Conservation (phyloP, 2,329 filamentous ascomycete genomes). For the Acephala macrosclerotiorum region DNA sequence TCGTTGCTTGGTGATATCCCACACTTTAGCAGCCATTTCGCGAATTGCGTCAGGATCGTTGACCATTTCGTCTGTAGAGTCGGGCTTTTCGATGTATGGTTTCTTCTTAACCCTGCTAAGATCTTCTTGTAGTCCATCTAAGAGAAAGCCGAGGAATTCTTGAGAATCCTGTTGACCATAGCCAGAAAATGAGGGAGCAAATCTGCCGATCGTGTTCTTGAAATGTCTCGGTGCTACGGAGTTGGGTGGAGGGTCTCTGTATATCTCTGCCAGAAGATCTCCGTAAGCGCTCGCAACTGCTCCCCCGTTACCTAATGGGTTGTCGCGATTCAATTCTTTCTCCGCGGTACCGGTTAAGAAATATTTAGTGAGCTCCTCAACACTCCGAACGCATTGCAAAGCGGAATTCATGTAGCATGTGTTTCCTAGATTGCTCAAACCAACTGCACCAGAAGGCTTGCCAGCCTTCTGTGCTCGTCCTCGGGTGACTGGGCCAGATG, state of each 20-base stretch:
- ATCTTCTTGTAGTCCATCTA: conserved; percentile 95
- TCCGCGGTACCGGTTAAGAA: conserved; percentile 80
- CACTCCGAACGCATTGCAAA: conserved; percentile 90
- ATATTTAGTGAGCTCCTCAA: conserved; percentile 92
- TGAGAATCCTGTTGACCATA: conserved; percentile 98
- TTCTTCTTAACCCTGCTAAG: conserved; percentile 94
- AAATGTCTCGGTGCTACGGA: conserved; percentile 82
- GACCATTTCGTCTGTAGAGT: conserved; percentile 96
- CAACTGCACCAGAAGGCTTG: conserved; percentile 77
- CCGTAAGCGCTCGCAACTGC: conserved; percentile 87
- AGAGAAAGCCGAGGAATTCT: conserved; percentile 92
- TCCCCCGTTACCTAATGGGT: conserved; percentile 86
- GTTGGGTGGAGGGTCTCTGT: conserved; percentile 69
- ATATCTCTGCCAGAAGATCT: conserved; percentile 78
- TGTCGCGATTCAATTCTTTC: conserved; percentile 82
- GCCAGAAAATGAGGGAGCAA: conserved; percentile 86
- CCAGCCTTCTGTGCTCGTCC: conserved; percentile 75
- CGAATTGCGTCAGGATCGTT: conserved; percentile 80
- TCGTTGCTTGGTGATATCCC: conserved; percentile 88
- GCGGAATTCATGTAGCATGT: conserved; percentile 99
- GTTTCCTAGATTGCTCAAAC: conserved; percentile 90
- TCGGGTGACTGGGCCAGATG: conserved; percentile 68
- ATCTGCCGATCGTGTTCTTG: conserved; percentile 81
- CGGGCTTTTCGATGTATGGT: conserved; percentile 96
- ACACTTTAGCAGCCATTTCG: conserved; percentile 86